phyloP scores from a whole-genome alignment of 2,329 filamentous ascomycete species.

The Fusarium brevicatenulatum region DNA sequence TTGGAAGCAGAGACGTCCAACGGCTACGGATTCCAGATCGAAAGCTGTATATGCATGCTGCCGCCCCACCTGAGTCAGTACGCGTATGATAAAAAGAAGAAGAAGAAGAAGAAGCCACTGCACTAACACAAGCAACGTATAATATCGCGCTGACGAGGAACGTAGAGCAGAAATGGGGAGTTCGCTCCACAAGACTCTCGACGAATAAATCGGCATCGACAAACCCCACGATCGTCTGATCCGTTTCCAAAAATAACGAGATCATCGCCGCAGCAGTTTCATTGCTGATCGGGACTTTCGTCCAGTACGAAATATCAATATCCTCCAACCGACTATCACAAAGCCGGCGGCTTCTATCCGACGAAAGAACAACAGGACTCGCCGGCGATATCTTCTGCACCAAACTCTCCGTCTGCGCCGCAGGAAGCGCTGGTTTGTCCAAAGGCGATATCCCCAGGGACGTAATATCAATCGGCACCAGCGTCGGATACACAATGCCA shows the following conservation, averaged over 20 bases:
- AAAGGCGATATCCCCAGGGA: background rate
- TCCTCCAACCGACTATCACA: background rate
- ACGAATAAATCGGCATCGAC: background rate
- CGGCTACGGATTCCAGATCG: background rate
- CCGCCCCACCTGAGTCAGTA: background rate
- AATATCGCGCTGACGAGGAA: constrained; percentile 1
- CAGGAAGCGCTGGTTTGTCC: background rate
- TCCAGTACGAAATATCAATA: background rate
- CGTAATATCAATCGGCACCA: background rate
- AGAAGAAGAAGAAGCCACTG: background rate
- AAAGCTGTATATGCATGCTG: background rate
- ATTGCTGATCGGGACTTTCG: constrained; percentile 1
- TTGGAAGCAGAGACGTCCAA: background rate
- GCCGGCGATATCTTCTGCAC: background rate
- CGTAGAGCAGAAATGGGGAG: background rate
- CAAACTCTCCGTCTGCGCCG: background rate
- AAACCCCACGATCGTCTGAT: constrained; percentile 2
- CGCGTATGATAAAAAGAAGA: background rate
- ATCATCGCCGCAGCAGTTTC: background rate
- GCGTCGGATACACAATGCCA: background rate
- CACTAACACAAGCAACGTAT: constrained; percentile 1
- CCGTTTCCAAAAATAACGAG: constrained; percentile 1
- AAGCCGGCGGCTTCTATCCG: background rate
- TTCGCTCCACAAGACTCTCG: background rate
- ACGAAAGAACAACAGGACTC: background rate